A percentile compares a stretch with the other conserved stretches of the same genome.
Conservation (phyloP, 140 eudicot species). For the Flaveria floridana region DNA sequence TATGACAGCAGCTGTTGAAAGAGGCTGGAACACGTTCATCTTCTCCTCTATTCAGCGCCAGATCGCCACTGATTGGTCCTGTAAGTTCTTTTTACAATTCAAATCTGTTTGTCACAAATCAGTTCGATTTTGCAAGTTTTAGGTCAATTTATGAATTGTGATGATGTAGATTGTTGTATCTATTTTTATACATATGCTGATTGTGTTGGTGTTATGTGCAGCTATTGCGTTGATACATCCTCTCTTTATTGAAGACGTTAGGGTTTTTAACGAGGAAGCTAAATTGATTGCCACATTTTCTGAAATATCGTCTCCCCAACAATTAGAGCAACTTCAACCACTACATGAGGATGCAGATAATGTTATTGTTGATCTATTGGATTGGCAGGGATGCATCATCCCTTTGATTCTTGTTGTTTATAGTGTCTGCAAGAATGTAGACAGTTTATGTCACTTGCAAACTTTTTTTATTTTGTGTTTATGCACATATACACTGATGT, state of each 20-base stretch:
- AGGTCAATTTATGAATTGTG: neutral
- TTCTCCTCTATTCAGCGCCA: constrained; percentile 53
- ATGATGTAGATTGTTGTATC: neutral
- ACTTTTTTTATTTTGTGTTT: constrained; percentile 16
- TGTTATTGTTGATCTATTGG: constrained; percentile 67
- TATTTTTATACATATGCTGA: neutral
- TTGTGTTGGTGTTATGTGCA: constrained; percentile 41
- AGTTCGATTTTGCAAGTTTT: neutral
- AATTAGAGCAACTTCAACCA: constrained; percentile 62
- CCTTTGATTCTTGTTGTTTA: constrained; percentile 14
- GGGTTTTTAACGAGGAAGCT: constrained; percentile 41
- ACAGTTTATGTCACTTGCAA: neutral
- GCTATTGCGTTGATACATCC: constrained; percentile 72
- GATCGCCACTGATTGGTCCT: constrained; percentile 78
- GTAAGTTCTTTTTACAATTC: constrained; percentile 28
- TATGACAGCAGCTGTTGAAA: constrained; percentile 90
- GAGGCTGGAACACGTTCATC: constrained; percentile 88
- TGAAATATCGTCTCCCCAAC: constrained; percentile 69
- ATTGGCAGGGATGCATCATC: constrained; percentile 83
- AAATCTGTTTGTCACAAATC: too few relatives aligned
- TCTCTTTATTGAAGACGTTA: constrained; percentile 55
- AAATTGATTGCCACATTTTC: constrained; percentile 58
- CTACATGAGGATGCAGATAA: constrained; percentile 51
- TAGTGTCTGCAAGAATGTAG: neutral
- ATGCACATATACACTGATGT: constrained; percentile 7